Conservation (phyloP, 345 rosid genomes). For the Rhizophora mangle region DNA sequence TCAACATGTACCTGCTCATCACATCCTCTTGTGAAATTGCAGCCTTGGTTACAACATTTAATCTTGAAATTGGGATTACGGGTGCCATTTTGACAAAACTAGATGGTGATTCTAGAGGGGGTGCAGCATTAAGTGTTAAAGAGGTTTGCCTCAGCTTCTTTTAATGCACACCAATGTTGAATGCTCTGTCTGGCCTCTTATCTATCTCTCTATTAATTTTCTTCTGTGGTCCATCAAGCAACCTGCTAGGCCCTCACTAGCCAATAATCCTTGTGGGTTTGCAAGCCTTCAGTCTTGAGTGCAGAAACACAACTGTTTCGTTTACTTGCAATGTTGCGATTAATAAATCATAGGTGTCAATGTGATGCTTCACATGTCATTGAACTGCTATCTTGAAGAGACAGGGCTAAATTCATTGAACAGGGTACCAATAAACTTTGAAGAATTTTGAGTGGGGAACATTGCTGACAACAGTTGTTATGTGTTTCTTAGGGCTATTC, state of each 20-base stretch:
- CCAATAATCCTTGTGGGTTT: too few species aligned
- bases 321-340: not conserved
- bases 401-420: not conserved
- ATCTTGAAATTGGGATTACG: constrained; percentile 95
- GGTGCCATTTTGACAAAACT: constrained; percentile 98
- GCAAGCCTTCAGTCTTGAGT: too few species aligned
- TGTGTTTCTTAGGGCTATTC: constrained; percentile 11
- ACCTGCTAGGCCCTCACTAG: too few species aligned
- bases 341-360: not conserved
- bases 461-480: not conserved
- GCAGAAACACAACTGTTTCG: not conserved
- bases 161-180: not conserved
- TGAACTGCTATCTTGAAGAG: not conserved
- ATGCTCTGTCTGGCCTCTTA: not conserved
- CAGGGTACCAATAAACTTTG: not conserved
- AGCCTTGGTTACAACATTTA: constrained; percentile 94
- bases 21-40: constrained; percentile 23
- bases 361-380: not conserved
- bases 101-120: constrained; percentile 99
- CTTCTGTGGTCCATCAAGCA: too few species aligned
- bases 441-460: not conserved
- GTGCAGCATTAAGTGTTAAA: constrained; percentile 96
- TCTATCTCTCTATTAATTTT: too few species aligned
- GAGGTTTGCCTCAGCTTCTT: constrained; percentile 54
- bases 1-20: constrained; percentile 2